These are phyloP conservation scores for Wallacemonas sp. DNA, from an alignment of 208 protist genomes.

Conservation along the genomic window DNA sequence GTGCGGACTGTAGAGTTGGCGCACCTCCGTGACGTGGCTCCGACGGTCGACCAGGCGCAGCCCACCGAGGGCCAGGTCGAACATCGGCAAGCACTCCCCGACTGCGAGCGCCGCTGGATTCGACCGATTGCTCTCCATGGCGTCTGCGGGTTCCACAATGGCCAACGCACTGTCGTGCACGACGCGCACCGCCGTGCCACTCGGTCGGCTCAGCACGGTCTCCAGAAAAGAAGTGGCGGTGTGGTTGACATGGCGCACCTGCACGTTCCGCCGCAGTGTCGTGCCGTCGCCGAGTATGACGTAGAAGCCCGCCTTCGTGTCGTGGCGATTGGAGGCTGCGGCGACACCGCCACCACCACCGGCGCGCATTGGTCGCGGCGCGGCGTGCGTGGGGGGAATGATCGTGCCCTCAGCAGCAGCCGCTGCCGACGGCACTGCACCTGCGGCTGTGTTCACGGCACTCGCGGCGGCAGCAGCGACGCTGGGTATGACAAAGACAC, in stretches of 20 bases:
- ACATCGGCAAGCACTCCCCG: constrained; percentile 74
- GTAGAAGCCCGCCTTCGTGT: constrained; percentile 37
- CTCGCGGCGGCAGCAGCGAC: neutral
- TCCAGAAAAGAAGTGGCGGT: constrained; percentile 30
- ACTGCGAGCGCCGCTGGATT: constrained; percentile 51
- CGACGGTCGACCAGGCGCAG: constrained; percentile 81
- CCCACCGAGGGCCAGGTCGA: constrained; percentile 72
- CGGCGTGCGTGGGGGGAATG: neutral
- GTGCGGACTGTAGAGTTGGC: constrained; percentile 32
- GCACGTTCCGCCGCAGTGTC: constrained; percentile 39
- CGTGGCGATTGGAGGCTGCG: neutral
- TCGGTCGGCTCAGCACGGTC: constrained; percentile 58
- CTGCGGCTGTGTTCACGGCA: neutral
- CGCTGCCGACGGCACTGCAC: neutral
- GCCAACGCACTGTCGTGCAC: constrained; percentile 60
- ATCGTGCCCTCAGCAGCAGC: neutral
- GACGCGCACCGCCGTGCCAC: constrained; percentile 56
- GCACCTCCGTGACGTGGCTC: constrained; percentile 60
- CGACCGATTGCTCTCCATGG: constrained; percentile 25
- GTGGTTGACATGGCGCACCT: neutral
- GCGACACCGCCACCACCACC: neutral
- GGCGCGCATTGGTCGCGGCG: neutral
- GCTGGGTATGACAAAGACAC: constrained; percentile 56
- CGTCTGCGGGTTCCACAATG: constrained; percentile 67
- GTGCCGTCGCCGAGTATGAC: constrained; percentile 74